Base-by-base conservation (phyloP, 208 protist species). In the Tetramitus jugosus region DNA sequence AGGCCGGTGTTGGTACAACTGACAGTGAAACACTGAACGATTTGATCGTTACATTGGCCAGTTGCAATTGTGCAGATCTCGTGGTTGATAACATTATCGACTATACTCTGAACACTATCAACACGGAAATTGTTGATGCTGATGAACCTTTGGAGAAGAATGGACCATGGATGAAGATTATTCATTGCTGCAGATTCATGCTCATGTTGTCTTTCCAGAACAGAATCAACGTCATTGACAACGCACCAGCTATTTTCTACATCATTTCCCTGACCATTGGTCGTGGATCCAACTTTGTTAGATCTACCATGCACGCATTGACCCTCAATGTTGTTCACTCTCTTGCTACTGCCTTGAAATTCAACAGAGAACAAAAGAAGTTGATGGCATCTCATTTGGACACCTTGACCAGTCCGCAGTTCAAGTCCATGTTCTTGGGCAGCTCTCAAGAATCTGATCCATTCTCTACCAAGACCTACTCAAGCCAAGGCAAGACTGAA, bases 161-260 rank as follows among this genome's bases (percentile, higher is more conserved):
- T 60, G 17, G 43, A 60, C 8, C n/a, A 43, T 76, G 69, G 69
- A 46, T 4, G 6, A 76, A 76, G 20, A 29, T 60, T n/a, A 60
- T 39, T 43, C 39, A 60, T 43, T 60, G 31, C 29, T 33, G n/a
- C 4, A 35, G 69, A 60, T 60, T 60, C 29, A 43, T 76, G 3
- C 23, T 76, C 4, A 76, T 76, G 69, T 43, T 76, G 3, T 37
- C 26, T 43, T 76, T 76, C n/a, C 45, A 76, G 26, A 60, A 76
- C 23, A 26, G 42, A 29, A 60, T 76, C 3, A 13, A 13, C 10
- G 69, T 76, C n/a, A 2, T 39, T 33, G 13, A 53, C 0, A 60
- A 76, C 29, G 39, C 60, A 23, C 69, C 69, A n/a, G 39, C 20
- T 43, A 13, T 76, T 4, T 42, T 76, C 14, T 42, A 76, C 31